phyloP scores from a whole-genome alignment of 345 rosid genomes.

The Leavenworthia alabamica region DNA sequence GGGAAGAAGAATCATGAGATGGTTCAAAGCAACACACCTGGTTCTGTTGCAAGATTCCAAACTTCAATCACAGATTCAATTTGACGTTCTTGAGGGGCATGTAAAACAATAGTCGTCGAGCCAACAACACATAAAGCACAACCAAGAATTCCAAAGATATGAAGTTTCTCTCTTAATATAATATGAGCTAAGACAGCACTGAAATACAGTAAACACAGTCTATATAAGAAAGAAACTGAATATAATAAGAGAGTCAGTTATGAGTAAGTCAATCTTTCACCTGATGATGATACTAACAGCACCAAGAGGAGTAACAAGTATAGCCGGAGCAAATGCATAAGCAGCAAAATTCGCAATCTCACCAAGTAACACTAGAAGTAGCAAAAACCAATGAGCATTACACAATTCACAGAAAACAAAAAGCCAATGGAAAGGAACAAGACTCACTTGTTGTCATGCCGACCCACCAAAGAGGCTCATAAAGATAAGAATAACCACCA shows the following conservation, averaged over 20 bases:
- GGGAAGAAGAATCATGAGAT: not conserved
- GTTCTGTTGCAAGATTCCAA: constrained; percentile 98
- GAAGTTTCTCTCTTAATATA: constrained; percentile 73
- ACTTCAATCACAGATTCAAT: constrained; percentile 83
- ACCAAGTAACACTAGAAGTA: constrained; percentile 74
- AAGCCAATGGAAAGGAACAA: not conserved
- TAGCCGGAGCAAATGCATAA: constrained; percentile 97
- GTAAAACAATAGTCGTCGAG: constrained; percentile 86
- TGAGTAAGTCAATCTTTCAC: constrained; percentile 18
- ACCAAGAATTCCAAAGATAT: constrained; percentile 89
- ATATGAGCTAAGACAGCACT: constrained; percentile 93
- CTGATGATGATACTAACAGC: constrained; percentile 94
- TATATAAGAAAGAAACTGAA: not conserved
- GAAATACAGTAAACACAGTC: constrained; percentile 29
- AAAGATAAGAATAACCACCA: constrained; percentile 92
- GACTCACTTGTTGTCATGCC: constrained; percentile 97
- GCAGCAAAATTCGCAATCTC: constrained; percentile 97
- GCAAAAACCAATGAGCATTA: not conserved
- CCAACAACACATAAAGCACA: constrained; percentile 95
- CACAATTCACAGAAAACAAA: not conserved
- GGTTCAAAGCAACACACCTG: constrained; percentile 46
- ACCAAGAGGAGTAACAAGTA: constrained; percentile 93
- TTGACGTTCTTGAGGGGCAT: constrained; percentile 93
- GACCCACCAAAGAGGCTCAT: constrained; percentile 97
- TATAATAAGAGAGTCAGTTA: not conserved